phyloP scores from a whole-genome alignment of 768 basidiomycete species.

The Lenzites betulinus region DNA sequence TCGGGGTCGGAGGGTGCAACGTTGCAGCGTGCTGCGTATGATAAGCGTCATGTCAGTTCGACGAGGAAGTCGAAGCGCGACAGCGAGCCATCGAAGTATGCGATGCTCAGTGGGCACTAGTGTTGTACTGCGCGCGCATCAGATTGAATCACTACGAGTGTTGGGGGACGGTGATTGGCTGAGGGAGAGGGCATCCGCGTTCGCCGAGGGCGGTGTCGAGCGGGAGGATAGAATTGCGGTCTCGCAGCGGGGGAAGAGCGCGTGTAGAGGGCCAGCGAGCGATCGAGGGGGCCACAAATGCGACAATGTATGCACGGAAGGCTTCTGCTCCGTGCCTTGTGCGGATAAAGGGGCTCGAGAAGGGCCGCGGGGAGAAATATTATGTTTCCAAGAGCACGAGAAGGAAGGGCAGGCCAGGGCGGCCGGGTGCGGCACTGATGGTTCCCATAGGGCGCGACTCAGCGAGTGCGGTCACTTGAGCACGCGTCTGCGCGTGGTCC shows the following conservation, averaged over 20 bases:
- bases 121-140: neutral
- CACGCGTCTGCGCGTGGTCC: neutral
- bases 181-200: neutral
- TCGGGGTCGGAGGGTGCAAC: neutral
- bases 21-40: too few species aligned
- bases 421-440: conserved; percentile 2
- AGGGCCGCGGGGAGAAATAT: neutral
- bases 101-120: neutral
- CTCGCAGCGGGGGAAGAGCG: neutral
- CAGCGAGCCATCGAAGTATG: too few species aligned
- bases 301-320: neutral
- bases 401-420: conserved; percentile 3
- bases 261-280: neutral
- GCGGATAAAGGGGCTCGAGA: conserved; percentile 4
- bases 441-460: conserved; percentile 13
- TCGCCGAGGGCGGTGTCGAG: neutral
- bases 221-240: neutral
- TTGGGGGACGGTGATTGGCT: neutral
- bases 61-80: neutral
- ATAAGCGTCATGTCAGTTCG: too few species aligned
- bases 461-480: conserved; percentile 7
- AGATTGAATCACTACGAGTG: neutral
- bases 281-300: neutral
- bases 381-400: conserved; percentile 12
- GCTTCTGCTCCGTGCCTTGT: conserved; percentile 4